A percentile compares a stretch with the other conserved stretches of the same genome.
phyloP scores from a whole-genome alignment of 306 rosid genomes.

The Gleditsia sinensis region DNA sequence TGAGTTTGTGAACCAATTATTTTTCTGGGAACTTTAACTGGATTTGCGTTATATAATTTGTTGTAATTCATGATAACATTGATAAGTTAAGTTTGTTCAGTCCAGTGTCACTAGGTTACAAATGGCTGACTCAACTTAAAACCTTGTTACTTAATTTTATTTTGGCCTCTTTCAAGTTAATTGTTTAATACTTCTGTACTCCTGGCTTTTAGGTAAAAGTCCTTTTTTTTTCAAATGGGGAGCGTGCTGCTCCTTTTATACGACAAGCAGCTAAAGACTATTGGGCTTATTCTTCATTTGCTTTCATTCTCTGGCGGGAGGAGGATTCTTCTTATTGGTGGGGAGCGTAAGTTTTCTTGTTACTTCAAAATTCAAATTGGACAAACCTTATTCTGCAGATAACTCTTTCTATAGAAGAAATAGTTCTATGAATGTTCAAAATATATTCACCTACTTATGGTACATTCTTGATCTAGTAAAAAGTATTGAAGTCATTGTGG shows the following conservation, averaged over 20 bases:
- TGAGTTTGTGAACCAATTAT: neutral
- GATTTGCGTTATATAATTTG: neutral
- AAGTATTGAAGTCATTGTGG: neutral
- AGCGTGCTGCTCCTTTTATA: slow-evolving; percentile 82
- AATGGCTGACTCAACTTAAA: slow-evolving; percentile 1
- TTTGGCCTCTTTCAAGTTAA: slow-evolving; percentile 26
- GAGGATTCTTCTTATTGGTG: slow-evolving; percentile 88
- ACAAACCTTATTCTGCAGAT: neutral
- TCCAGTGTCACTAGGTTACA: slow-evolving; percentile 15
- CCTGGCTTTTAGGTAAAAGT: slow-evolving; percentile 72
- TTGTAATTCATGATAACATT: neutral
- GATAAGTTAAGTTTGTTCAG: slow-evolving; percentile 10
- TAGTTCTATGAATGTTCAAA: slow-evolving; percentile 9
- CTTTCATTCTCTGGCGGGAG: slow-evolving; percentile 84
- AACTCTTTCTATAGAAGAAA: slow-evolving; percentile 13
- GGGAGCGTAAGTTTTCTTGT: slow-evolving; percentile 59
- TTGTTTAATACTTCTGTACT: slow-evolving; percentile 28
- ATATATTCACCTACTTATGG: slow-evolving; percentile 11
- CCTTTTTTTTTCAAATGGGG: slow-evolving; percentile 73
- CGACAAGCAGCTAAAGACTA: slow-evolving; percentile 78
- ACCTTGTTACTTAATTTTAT: neutral
- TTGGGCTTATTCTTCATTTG: slow-evolving; percentile 80
- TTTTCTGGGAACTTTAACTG: neutral
- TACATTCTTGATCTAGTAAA: slow-evolving; percentile 22
- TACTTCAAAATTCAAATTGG: neutral